Base-by-base conservation (phyloP, 2,329 filamentous ascomycete genomes). In the Epichloe glyceriae region DNA sequence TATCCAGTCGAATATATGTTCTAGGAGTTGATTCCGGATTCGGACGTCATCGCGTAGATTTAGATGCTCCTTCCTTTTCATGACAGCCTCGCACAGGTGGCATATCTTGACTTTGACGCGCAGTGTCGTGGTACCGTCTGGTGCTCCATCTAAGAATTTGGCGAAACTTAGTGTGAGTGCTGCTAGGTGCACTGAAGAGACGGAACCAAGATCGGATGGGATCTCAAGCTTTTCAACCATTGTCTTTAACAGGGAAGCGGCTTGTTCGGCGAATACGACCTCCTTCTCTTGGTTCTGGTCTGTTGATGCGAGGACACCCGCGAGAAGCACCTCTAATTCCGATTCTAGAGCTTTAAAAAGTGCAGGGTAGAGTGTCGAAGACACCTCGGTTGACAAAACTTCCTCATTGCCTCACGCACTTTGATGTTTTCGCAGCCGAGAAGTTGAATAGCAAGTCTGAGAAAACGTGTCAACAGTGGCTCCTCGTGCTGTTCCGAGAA, bases 31-130 rank as follows among this genome's bases (percentile, higher is more conserved):
- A 55, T 86, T 86, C 49, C 82, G 71, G 57, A 84, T 82, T 30
- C 80, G 76, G 39, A 85, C 78, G 61, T 86, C 82, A 57, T 86
- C 81, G 47, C 82, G 74, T 11, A 86, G 67, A 56, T 84, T 85
- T 41, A 86, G 66, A 47, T 85, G 76, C 58, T 86, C 82, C 58
- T 84, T 85, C 56, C 81, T 76, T 62, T 76, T 78, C 12, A 76
- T 82, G 35, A 85, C 75, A 3, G 75, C 75, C 56, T 85, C 82
- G 53, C 76, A 83, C 7, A 86, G 64, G 56, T 85, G 80, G 58
- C 82, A 85, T 40, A 84, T 78, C 57, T 82, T 81, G 59, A 85
- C 84, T 60, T 84, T 85, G 43, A 85, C 80, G 50, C 80, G 72
- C 15, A 83, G 61, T 19, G 74, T 78, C 55, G 72, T 77, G 8